Evolutionary conservation across 139 green algal species (phyloP).

Genomic region (Protoeuglena noctilucae): DNA sequence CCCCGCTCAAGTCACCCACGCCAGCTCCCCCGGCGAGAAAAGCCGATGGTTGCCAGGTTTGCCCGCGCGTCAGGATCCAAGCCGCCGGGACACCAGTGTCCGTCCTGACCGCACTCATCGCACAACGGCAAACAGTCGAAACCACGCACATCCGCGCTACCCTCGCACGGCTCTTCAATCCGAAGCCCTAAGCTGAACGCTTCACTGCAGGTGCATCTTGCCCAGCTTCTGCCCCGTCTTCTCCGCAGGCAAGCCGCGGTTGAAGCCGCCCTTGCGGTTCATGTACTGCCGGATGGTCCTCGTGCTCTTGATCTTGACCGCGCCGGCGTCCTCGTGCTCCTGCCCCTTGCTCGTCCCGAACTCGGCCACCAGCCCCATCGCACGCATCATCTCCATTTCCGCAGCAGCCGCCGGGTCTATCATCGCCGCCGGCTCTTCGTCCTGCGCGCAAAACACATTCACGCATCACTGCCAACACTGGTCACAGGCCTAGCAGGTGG

Average conservation of each 20-base stretch:
- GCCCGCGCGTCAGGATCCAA: no score
- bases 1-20: no score
- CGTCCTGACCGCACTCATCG: no score
- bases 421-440: neutral
- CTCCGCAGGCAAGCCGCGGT: conserved; percentile 63
- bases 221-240: conserved; percentile 38
- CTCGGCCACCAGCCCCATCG: conserved; percentile 4
- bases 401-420: no score
- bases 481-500: no score
- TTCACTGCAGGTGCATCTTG: conserved; percentile 13
- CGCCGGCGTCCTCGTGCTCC: conserved; percentile 55
- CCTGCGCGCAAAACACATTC: neutral
- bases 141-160: no score
- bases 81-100: no score
- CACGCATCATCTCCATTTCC: neutral
- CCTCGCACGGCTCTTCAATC: no score
- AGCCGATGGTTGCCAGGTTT: no score
- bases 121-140: no score
- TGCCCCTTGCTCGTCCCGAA: conserved; percentile 64
- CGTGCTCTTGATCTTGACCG: conserved; percentile 45
- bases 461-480: neutral
- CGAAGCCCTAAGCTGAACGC: no score
- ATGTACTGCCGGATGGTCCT: conserved; percentile 76
- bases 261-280: conserved; percentile 84
- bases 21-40: no score